Evolutionary conservation across 2,329 filamentous ascomycete species (phyloP).

Genomic region (Lecanoromycetidae sp.): DNA sequence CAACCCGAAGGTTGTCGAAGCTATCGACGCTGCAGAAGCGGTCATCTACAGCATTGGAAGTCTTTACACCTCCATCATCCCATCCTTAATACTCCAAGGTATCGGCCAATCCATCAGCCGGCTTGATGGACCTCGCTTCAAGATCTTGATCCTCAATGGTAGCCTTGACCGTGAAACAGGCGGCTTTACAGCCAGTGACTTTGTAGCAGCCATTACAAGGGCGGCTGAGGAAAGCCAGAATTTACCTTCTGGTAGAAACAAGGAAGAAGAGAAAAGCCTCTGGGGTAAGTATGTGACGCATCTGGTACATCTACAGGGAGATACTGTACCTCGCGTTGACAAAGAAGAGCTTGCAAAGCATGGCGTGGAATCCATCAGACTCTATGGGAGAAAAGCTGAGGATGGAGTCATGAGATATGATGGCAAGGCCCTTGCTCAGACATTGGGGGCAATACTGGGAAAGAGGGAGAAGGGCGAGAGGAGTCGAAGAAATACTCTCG

Average conservation of each 20-base stretch:
- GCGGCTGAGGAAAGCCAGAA: slow-evolving; percentile 60
- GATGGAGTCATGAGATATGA: slow-evolving; percentile 57
- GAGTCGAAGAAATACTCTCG: slow-evolving; percentile 49
- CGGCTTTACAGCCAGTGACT: slow-evolving; percentile 58
- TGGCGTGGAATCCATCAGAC: slow-evolving; percentile 64
- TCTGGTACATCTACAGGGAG: slow-evolving; percentile 64
- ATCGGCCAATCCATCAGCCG: slow-evolving; percentile 54
- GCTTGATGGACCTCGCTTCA: slow-evolving; percentile 44
- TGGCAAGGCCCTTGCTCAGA: slow-evolving; percentile 58
- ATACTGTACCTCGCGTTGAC: slow-evolving; percentile 58
- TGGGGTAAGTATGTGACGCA: slow-evolving; percentile 63
- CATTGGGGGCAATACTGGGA: slow-evolving; percentile 66
- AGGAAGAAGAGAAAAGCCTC: not conserved
- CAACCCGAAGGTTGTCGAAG: slow-evolving; percentile 65
- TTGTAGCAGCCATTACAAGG: slow-evolving; percentile 64
- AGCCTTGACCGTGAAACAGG: slow-evolving; percentile 78
- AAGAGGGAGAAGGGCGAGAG: slow-evolving; percentile 43
- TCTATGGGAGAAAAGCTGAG: slow-evolving; percentile 57
- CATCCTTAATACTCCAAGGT: slow-evolving; percentile 65
- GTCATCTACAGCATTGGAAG: slow-evolving; percentile 91
- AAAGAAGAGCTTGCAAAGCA: slow-evolving; percentile 48
- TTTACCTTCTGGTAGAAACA: slow-evolving; percentile 20
- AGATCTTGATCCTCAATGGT: slow-evolving; percentile 77
- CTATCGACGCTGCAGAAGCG: slow-evolving; percentile 51
- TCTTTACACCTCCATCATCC: slow-evolving; percentile 79